phyloP scores from a whole-genome alignment of 768 basidiomycete species.

The Phlebiopsis gigantea region DNA sequence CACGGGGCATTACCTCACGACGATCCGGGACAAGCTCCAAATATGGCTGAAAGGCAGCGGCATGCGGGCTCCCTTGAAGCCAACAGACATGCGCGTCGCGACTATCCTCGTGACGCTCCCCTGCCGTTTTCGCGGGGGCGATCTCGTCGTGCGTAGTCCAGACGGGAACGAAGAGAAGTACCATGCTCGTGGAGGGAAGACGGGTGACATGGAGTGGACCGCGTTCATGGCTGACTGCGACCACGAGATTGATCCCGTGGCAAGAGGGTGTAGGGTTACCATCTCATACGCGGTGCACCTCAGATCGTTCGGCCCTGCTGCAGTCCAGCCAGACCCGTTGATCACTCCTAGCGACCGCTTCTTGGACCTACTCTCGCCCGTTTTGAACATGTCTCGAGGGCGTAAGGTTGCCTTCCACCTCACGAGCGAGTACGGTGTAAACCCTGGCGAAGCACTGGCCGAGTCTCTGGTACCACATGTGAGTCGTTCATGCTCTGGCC shows the following conservation, averaged over 20 bases:
- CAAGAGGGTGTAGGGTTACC: conserved; percentile 63
- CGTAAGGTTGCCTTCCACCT: conserved; percentile 70
- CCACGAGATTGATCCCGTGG: conserved; percentile 66
- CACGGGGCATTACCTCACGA: conserved; percentile 63
- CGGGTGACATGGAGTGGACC: conserved; percentile 71
- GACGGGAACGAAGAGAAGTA: conserved; percentile 60
- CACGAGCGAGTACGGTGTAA: conserved; percentile 60
- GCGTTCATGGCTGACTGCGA: conserved; percentile 74
- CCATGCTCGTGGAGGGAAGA: conserved; percentile 53
- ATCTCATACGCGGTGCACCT: conserved; percentile 47
- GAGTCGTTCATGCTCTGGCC: conserved; percentile 27
- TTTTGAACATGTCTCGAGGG: conserved; percentile 68
- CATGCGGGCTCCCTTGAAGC: conserved; percentile 49
- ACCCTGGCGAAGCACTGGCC: conserved; percentile 64
- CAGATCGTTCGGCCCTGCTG: conserved; percentile 56
- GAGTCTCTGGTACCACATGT: conserved; percentile 69
- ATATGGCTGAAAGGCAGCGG: conserved; percentile 57
- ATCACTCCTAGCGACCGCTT: conserved; percentile 71
- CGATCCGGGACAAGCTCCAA: conserved; percentile 64
- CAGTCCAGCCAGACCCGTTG: conserved; percentile 51
- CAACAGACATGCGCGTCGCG: conserved; percentile 65
- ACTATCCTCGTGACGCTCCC: conserved; percentile 73
- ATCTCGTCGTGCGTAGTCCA: conserved; percentile 49
- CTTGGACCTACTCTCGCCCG: conserved; percentile 64
- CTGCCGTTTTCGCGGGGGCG: conserved; percentile 67